phyloP scores from a whole-genome alignment of 2,329 filamentous ascomycete species.

The Zasmidium cellare region DNA sequence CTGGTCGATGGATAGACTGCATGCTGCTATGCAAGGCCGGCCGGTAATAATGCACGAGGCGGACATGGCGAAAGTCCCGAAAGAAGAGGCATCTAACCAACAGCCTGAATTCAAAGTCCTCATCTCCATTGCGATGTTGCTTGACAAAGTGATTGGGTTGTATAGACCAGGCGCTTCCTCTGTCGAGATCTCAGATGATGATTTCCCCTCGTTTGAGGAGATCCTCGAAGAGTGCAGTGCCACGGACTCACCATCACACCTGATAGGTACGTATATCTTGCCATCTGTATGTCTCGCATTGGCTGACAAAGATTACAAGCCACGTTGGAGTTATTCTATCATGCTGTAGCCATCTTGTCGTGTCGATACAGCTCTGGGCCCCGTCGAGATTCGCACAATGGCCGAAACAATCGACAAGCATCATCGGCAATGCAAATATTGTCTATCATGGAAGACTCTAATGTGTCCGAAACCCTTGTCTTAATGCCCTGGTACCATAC shows the following conservation, averaged over 20 bases:
- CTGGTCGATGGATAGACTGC: slow-evolving; percentile 12
- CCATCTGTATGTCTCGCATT: no score
- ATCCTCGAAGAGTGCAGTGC: slow-evolving; percentile 7
- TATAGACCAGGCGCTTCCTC: slow-evolving; percentile 4
- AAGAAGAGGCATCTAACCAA: neutral
- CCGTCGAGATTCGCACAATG: neutral
- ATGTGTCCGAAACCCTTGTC: neutral
- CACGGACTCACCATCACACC: slow-evolving; percentile 1
- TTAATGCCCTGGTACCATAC: slow-evolving; percentile 12
- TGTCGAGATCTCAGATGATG: slow-evolving; percentile 7
- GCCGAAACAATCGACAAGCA: slow-evolving; percentile 10
- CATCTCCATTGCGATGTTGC: slow-evolving; percentile 6
- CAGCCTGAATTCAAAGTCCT: slow-evolving; percentile 8
- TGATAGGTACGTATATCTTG: neutral
- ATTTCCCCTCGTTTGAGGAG: slow-evolving; percentile 15
- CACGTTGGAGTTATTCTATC: slow-evolving; percentile 11
- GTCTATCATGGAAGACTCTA: slow-evolving; percentile 9
- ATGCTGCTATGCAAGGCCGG: slow-evolving; percentile 14
- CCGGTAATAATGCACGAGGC: slow-evolving; percentile 12
- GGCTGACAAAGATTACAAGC: no score
- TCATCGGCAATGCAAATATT: slow-evolving; percentile 13
- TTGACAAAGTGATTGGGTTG: slow-evolving; percentile 10
- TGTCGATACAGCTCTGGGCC: slow-evolving; percentile 4
- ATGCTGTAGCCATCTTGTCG: slow-evolving; percentile 7
- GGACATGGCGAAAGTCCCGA: slow-evolving; percentile 12